These are phyloP conservation scores for Saccharomycopsis sp. DNA, from an alignment of 805 yeast species.

Conservation along the genomic window DNA sequence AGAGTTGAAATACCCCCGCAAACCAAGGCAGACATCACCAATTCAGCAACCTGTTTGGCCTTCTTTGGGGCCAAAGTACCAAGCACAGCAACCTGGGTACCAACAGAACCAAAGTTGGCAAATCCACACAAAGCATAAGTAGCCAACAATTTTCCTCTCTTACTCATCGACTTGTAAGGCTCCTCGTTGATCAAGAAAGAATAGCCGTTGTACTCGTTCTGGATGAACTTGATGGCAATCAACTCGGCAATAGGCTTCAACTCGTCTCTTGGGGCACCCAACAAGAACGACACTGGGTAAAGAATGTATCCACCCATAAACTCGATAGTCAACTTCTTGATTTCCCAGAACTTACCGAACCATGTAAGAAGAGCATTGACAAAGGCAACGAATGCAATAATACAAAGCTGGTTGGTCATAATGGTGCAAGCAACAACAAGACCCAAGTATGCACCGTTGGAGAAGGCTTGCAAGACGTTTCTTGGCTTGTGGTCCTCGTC, in stretches of 20 bases:
- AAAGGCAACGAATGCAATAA: conserved; percentile 52
- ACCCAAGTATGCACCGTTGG: conserved; percentile 54
- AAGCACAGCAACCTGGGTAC: conserved; percentile 55
- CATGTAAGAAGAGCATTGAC: conserved; percentile 49
- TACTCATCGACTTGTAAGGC: conserved; percentile 40
- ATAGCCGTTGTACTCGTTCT: conserved; percentile 56
- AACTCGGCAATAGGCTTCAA: conserved; percentile 44
- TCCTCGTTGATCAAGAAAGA: conserved; percentile 34
- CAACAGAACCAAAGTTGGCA: conserved; percentile 55
- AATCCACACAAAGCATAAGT: conserved; percentile 60
- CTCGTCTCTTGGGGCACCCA: conserved; percentile 51
- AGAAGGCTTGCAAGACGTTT: conserved; percentile 51
- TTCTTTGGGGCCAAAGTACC: conserved; percentile 47
- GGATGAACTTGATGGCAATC: conserved; percentile 51
- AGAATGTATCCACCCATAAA: conserved; percentile 51
- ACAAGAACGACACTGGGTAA: conserved; percentile 53
- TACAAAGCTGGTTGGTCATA: conserved; percentile 52
- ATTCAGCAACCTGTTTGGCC: conserved; percentile 39
- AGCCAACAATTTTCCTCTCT: conserved; percentile 48
- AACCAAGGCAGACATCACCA: conserved; percentile 43
- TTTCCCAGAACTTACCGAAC: conserved; percentile 61
- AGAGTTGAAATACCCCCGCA: conserved; percentile 50
- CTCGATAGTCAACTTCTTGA: conserved; percentile 43
- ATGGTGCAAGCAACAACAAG: conserved; percentile 49
- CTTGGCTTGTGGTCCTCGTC: conserved; percentile 32